Evolutionary conservation across 148 eudicot genomes (phyloP).

Genomic region (Rhododendron williamsianum): DNA sequence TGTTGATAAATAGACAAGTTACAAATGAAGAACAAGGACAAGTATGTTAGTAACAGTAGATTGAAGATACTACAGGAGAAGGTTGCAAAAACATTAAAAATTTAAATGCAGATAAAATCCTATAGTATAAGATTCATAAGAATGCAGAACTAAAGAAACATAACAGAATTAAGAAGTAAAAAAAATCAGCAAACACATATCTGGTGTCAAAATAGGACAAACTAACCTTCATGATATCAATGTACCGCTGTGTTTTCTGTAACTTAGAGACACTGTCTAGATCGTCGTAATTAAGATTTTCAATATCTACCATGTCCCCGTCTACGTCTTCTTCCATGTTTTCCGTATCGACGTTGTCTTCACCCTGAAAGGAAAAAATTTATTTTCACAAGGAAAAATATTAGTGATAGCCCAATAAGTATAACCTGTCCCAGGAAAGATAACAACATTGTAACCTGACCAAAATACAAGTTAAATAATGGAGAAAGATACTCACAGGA

Average conservation of each 20-base stretch:
- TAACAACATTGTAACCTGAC: background rate
- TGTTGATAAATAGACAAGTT: background rate
- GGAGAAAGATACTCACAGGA: conserved; percentile 37
- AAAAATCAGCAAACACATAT: background rate
- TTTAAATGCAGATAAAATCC: background rate
- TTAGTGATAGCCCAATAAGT: background rate
- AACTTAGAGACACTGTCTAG: conserved; percentile 87
- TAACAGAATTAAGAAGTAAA: background rate
- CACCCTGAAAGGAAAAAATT: conserved; percentile 39
- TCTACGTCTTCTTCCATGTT: conserved; percentile 86
- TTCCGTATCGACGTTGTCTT: conserved; percentile 44
- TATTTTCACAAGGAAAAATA: background rate
- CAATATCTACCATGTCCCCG: conserved; percentile 82
- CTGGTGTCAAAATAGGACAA: background rate
- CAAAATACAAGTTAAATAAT: background rate
- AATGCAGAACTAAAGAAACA: background rate
- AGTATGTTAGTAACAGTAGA: background rate
- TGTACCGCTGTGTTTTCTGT: conserved; percentile 74
- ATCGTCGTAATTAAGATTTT: conserved; percentile 80
- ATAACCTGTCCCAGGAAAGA: background rate
- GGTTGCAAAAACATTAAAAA: background rate
- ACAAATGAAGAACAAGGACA: background rate
- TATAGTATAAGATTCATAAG: background rate
- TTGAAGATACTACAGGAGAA: background rate
- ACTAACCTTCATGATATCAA: conserved; percentile 82